These are phyloP conservation scores for Benincasa hispida DNA, from an alignment of 306 rosid species.

Conservation along the genomic window DNA sequence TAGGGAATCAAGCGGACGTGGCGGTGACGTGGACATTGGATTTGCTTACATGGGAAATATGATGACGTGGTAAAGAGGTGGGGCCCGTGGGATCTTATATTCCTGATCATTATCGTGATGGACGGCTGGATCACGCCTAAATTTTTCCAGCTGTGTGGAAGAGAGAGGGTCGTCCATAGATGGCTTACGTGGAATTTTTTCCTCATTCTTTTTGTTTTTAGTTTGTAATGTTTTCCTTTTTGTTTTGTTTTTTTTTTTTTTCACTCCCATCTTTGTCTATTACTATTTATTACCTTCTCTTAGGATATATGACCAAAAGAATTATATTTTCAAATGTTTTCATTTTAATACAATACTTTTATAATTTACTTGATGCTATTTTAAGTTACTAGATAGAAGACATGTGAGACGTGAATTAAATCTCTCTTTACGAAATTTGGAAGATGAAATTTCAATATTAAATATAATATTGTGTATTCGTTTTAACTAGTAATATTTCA, in stretches of 20 bases:
- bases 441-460: no score
- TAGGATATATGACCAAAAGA: neutral
- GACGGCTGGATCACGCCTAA: neutral
- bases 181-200: conserved; percentile 10
- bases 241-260: neutral
- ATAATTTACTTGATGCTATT: neutral
- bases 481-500: no score
- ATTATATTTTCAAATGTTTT: neutral
- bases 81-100: neutral
- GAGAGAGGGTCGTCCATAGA: neutral
- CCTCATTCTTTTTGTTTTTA: conserved; percentile 14
- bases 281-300: neutral
- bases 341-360: neutral
- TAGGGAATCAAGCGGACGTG: conserved; percentile 1
- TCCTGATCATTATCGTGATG: neutral
- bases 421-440: no score
- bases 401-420: no score
- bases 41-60: neutral
- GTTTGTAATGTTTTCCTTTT: neutral
- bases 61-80: neutral
- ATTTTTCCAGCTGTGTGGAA: neutral
- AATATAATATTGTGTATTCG: no score
- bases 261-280: neutral
- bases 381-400: no score
- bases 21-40: conserved; percentile 10